These are phyloP conservation scores for Nyctanthes arbortristis DNA, from an alignment of 257 asterid genomes.

Conservation along the genomic window DNA sequence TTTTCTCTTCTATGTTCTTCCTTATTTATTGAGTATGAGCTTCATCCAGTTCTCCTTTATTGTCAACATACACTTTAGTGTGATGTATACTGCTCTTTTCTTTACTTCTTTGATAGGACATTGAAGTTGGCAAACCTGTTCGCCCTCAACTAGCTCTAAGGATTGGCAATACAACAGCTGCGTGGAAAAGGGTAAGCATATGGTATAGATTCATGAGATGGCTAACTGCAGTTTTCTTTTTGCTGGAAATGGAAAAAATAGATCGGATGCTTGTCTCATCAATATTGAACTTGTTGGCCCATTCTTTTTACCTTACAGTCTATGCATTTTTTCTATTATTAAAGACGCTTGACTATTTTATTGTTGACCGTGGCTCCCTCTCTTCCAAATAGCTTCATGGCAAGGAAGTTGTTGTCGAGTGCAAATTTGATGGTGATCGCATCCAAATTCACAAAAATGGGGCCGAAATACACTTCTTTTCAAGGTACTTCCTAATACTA, in stretches of 20 bases:
- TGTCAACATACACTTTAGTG: conserved; percentile 3
- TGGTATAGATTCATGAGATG: conserved; percentile 5
- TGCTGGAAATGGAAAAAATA: conserved; percentile 1
- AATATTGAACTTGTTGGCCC: conserved; percentile 21
- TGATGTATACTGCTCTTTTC: conserved; percentile 15
- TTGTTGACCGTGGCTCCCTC: conserved; percentile 17
- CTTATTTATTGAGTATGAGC: no score
- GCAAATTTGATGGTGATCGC: conserved; percentile 99
- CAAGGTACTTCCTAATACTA: conserved; percentile 59
- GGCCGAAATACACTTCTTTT: conserved; percentile 64
- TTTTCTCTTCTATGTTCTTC: no score
- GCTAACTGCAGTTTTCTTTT: not conserved
- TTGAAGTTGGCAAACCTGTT: conserved; percentile 95
- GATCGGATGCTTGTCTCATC: conserved; percentile 3
- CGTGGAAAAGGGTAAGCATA: conserved; percentile 83
- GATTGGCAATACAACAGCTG: conserved; percentile 73
- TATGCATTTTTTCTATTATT: conserved; percentile 3
- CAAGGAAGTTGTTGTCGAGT: conserved; percentile 87
- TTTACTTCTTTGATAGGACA: conserved; percentile 69
- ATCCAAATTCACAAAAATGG: conserved; percentile 91
- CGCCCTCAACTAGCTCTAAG: conserved; percentile 96
- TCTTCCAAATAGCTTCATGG: conserved; percentile 73
- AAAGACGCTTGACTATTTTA: conserved; percentile 18
- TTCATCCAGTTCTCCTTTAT: conserved; percentile 18
- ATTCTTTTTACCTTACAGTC: no score